These are phyloP conservation scores for Saposhnikovia divaricata DNA, from an alignment of 129 eudicot species.

Conservation along the genomic window DNA sequence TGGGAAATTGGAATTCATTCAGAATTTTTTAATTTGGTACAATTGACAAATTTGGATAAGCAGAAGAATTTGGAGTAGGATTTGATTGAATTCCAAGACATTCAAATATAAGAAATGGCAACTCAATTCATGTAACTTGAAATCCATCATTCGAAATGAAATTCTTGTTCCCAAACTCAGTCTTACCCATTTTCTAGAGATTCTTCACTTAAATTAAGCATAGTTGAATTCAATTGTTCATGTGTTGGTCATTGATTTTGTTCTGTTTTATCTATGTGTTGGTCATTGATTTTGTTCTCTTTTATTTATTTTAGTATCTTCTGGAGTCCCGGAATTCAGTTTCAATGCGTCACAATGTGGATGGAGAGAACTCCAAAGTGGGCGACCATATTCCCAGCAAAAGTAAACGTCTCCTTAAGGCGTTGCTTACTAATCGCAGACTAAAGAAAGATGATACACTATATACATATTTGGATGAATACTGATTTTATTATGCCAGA, in stretches of 20 bases:
- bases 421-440: constrained; percentile 75
- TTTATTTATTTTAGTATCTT: constrained; percentile 20
- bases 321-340: constrained; percentile 64
- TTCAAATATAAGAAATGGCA: no score
- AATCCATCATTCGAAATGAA: no score
- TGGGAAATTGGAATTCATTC: no score
- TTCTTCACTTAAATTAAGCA: not conserved
- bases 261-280: not conserved
- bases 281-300: not conserved
- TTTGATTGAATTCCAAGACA: no score
- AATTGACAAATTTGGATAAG: no score
- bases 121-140: no score
- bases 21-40: no score
- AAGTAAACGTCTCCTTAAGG: constrained; percentile 88
- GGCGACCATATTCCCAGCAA: constrained; percentile 60
- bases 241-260: not conserved
- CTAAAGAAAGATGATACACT: constrained; percentile 84
- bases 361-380: constrained; percentile 39
- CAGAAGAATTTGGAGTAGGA: no score
- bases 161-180: no score
- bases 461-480: constrained; percentile 88
- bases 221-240: not conserved
- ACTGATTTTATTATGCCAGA: constrained; percentile 17
- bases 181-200: not conserved
- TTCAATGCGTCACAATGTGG: constrained; percentile 52